These are phyloP conservation scores for Taxillus chinensis DNA, from an alignment of 164 flowering plant genomes.

Conservation along the genomic window DNA sequence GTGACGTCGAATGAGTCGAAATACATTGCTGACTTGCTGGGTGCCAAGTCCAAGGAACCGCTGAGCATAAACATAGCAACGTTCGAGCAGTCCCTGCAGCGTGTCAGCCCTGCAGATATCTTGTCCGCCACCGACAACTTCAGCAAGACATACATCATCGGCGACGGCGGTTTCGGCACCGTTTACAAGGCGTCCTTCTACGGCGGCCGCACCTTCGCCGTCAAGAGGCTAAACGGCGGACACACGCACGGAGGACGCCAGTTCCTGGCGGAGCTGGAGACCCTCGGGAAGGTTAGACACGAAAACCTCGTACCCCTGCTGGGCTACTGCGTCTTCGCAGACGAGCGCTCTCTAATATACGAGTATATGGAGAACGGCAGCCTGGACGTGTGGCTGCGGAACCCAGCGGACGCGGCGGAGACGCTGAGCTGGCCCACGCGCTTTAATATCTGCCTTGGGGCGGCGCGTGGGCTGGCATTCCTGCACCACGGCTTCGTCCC, in stretches of 20 bases:
- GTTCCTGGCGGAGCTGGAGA: slow-evolving; percentile 61
- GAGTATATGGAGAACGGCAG: slow-evolving; percentile 70
- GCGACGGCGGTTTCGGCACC: slow-evolving; percentile 62
- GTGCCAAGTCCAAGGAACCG: slow-evolving; percentile 42
- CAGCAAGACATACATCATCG: slow-evolving; percentile 48
- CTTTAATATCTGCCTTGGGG: slow-evolving; percentile 45
- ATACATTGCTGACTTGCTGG: slow-evolving; percentile 27
- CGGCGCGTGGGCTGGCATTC: slow-evolving; percentile 60
- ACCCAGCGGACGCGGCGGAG: slow-evolving; percentile 44
- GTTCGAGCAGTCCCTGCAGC: slow-evolving; percentile 39
- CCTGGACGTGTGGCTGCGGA: slow-evolving; percentile 61
- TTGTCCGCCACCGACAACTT: slow-evolving; percentile 52
- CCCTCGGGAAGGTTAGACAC: slow-evolving; percentile 63
- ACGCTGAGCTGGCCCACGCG: slow-evolving; percentile 48
- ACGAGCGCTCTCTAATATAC: slow-evolving; percentile 48
- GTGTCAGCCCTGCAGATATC: slow-evolving; percentile 40
- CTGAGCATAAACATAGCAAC: slow-evolving; percentile 57
- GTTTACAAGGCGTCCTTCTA: slow-evolving; percentile 51
- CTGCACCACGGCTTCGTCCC: slow-evolving; percentile 63
- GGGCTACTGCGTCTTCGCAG: slow-evolving; percentile 49
- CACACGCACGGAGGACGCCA: slow-evolving; percentile 44
- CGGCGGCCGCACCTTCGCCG: slow-evolving; percentile 37
- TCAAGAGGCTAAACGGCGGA: slow-evolving; percentile 49
- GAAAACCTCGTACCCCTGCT: slow-evolving; percentile 45
- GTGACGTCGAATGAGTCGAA: slow-evolving; percentile 18